phyloP scores from a whole-genome alignment of 1,139 yeast genomes.

The Geotrichum carabidarum region DNA sequence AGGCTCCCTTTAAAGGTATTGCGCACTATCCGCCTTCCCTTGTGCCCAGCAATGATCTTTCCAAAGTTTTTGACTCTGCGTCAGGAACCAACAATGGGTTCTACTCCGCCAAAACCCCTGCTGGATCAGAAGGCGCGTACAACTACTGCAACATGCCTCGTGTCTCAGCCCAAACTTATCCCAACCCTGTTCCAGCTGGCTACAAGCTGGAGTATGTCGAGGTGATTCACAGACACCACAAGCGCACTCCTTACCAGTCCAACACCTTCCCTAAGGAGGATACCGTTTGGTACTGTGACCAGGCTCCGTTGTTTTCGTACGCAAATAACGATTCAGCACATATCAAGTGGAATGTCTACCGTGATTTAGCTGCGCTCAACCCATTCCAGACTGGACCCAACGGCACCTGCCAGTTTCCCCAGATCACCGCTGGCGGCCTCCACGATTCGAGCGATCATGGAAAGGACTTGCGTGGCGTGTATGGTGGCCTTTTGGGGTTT shows the following conservation, averaged over 20 bases:
- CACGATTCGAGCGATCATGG: slow-evolving; percentile 40
- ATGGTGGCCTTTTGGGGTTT: slow-evolving; percentile 34
- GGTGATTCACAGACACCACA: slow-evolving; percentile 42
- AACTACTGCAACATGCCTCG: slow-evolving; percentile 45
- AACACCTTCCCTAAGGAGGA: slow-evolving; percentile 36
- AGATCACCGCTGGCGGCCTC: slow-evolving; percentile 39
- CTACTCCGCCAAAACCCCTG: slow-evolving; percentile 32
- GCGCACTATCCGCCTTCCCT: not conserved
- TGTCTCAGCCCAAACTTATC: slow-evolving; percentile 30
- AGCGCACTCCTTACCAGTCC: slow-evolving; percentile 37
- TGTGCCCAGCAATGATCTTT: not conserved
- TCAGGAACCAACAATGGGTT: slow-evolving; percentile 30
- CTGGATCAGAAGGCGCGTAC: slow-evolving; percentile 35
- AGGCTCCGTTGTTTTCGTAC: slow-evolving; percentile 26
- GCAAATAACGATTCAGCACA: slow-evolving; percentile 23
- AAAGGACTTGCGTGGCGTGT: slow-evolving; percentile 36
- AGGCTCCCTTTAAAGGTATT: not conserved
- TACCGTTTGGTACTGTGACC: slow-evolving; percentile 30
- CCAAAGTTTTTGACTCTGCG: slow-evolving; percentile 1
- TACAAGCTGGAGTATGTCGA: slow-evolving; percentile 38
- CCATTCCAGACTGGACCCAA: slow-evolving; percentile 25
- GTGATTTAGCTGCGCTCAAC: slow-evolving; percentile 22
- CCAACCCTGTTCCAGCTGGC: slow-evolving; percentile 28
- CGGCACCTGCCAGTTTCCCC: slow-evolving; percentile 39
- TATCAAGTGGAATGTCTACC: slow-evolving; percentile 30